Evolutionary conservation across 805 yeast genomes (phyloP).

Genomic region (Diddensiella santjacobensis): DNA sequence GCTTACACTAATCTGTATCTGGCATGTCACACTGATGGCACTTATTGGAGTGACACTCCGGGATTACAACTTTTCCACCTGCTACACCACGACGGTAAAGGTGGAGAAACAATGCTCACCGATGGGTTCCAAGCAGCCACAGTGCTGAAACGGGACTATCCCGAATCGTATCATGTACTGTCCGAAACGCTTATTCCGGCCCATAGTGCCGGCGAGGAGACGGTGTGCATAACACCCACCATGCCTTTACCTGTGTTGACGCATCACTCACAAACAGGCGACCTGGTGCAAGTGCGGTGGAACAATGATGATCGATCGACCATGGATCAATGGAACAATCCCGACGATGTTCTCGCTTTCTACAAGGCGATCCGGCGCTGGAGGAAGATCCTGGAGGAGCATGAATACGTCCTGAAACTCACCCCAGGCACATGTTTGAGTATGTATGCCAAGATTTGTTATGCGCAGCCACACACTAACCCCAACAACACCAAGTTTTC

Average conservation of each 20-base stretch:
- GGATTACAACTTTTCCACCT: conserved; percentile 68
- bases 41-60: conserved; percentile 71
- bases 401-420: conserved; percentile 52
- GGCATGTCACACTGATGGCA: conserved; percentile 67
- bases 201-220: conserved; percentile 70
- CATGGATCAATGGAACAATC: conserved; percentile 46
- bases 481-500: conserved; percentile 36
- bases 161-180: conserved; percentile 50
- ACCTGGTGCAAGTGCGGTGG: conserved; percentile 63
- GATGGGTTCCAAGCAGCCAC: conserved; percentile 64
- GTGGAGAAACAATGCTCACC: conserved; percentile 64
- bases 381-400: conserved; percentile 50
- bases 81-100: conserved; percentile 54
- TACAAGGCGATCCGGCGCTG: conserved; percentile 58
- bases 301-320: conserved; percentile 67
- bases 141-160: conserved; percentile 43
- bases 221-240: conserved; percentile 56
- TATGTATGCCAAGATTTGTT: not conserved
- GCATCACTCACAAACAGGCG: conserved; percentile 43
- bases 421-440: conserved; percentile 60
- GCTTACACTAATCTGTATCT: conserved; percentile 69
- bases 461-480: not conserved
- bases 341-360: conserved; percentile 44
- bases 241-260: conserved; percentile 52
- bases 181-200: conserved; percentile 55